Conservation (phyloP, 2,329 filamentous ascomycete species). For the Ascochyta koolunga region DNA sequence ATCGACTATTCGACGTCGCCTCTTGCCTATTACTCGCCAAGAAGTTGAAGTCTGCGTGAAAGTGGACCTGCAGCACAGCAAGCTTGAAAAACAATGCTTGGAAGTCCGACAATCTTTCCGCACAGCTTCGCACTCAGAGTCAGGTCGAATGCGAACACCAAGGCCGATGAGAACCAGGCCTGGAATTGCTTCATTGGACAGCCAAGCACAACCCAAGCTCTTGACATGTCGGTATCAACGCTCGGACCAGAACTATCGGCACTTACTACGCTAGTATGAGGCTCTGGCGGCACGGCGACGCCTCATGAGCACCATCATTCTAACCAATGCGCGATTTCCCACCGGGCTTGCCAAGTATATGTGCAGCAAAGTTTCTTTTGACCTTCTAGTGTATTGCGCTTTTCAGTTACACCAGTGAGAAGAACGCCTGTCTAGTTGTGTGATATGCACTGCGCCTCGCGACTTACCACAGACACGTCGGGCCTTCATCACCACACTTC, state of each 20-base stretch:
- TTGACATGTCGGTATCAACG: constrained; percentile 8
- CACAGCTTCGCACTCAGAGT: background rate
- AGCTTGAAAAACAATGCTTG: constrained; percentile 19
- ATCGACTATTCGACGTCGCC: background rate
- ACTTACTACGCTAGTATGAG: constrained; percentile 12
- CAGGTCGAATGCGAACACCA: constrained; percentile 10
- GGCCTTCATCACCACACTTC: background rate
- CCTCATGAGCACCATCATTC: constrained; percentile 4
- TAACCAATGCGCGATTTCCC: constrained; percentile 13
- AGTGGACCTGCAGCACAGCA: constrained; percentile 7
- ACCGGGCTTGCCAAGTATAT: background rate
- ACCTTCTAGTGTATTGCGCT: constrained; percentile 22
- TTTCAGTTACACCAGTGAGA: background rate
- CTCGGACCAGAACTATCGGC: constrained; percentile 8
- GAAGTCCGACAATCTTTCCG: constrained; percentile 26
- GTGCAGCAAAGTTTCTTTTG: constrained; percentile 15
- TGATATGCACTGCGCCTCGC: constrained; percentile 5
- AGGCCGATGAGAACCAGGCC: constrained; percentile 10
- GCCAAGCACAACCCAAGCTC: constrained; percentile 17
- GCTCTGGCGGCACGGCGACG: constrained; percentile 10
- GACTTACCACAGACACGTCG: background rate
- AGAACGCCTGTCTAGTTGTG: background rate
- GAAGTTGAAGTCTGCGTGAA: background rate
- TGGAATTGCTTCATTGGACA: constrained; percentile 17
- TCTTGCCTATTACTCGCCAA: background rate